Base-by-base conservation (phyloP, 2,329 filamentous ascomycete species). In the Ilyonectria mors-panacis region DNA sequence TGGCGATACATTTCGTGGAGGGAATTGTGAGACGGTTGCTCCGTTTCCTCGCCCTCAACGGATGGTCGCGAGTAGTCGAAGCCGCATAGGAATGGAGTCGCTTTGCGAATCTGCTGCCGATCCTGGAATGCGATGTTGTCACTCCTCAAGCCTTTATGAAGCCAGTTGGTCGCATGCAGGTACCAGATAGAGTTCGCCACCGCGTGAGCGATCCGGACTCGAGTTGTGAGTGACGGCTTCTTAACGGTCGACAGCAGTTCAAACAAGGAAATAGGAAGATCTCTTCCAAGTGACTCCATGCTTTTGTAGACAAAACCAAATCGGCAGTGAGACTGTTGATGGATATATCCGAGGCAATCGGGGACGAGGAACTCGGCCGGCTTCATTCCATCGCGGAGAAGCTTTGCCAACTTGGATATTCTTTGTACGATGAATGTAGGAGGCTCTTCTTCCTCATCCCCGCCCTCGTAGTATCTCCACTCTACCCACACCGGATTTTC, bases 311-410 rank as follows among this genome's bases (percentile, higher is more conserved):
- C 44, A 37, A 59, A 59, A 5, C 56, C 56, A n/a, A 59, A 37
- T 39, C 39, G 42, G 10, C 19, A 59, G 4, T 59, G 26, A 12
- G 26, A 35, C 28, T 59, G 15, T 8, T 59, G 26, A 26, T 37
- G n/a, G 28, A 59, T 10, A 37, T 59, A 59, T 12, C 56, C 56
- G 4, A 47, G 42, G 6, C 56, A 59, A 1, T 23, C 33, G 6
- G 56, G 56, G 19, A 59, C 56, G 15, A 48, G 56, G n/a, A 59
- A 59, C 56, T 59, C 56, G 12, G 56, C n/a, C 6, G 56, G 56
- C n/a, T 53, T 53, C 58, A 42, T 60, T 19, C 37, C 23, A 12
- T 51, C 35, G 5, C 58, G 12, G 10, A 60, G 58, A 23, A 60
- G 35, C 15, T 60, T 60, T 4, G 58, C 45, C 58, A 60, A 21